Percentiles rank a stretch among this genome's conserved stretches.
Evolutionary conservation across 345 rosid species (phyloP).

Genomic region (Litchi chinensis): DNA sequence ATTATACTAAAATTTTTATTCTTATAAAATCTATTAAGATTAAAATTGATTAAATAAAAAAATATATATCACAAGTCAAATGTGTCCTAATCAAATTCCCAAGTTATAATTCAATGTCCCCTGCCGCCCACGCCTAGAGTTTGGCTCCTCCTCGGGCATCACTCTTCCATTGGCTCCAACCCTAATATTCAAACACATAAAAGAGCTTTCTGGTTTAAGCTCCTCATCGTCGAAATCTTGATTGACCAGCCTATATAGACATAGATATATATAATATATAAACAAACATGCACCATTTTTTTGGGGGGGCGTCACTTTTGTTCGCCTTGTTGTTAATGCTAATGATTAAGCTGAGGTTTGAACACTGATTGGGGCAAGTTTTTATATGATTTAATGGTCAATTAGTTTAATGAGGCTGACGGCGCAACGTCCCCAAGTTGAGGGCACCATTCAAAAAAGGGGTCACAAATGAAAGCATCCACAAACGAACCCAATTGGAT

Average conservation of each 20-base stretch:
- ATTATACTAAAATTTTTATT: neutral
- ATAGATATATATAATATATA: neutral
- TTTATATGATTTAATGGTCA: conserved; percentile 11
- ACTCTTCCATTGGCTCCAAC: neutral
- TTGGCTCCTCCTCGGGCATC: neutral
- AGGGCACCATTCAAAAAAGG: conserved; percentile 2
- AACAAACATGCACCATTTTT: neutral
- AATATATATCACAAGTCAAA: neutral
- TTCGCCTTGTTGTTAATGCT: conserved; percentile 15
- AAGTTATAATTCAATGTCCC: conserved; percentile 1
- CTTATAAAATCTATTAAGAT: neutral
- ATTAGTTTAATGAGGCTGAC: conserved; percentile 24
- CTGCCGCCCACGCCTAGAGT: conserved; percentile 30
- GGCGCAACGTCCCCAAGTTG: conserved; percentile 30
- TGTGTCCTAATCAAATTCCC: neutral
- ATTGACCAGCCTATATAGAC: neutral
- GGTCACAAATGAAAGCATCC: neutral
- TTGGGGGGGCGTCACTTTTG: neutral
- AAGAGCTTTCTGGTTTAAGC: neutral
- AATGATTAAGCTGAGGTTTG: conserved; percentile 32
- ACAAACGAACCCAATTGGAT: conserved; percentile 23
- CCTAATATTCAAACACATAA: neutral
- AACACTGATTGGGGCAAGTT: conserved; percentile 22
- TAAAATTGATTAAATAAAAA: neutral
- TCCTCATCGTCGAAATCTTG: neutral